Evolutionary conservation across 1,284 basidiomycete genomes (phyloP), one percentile per base, ranked within the genome.

Genomic region (Agroathelia rolfsii): DNA sequence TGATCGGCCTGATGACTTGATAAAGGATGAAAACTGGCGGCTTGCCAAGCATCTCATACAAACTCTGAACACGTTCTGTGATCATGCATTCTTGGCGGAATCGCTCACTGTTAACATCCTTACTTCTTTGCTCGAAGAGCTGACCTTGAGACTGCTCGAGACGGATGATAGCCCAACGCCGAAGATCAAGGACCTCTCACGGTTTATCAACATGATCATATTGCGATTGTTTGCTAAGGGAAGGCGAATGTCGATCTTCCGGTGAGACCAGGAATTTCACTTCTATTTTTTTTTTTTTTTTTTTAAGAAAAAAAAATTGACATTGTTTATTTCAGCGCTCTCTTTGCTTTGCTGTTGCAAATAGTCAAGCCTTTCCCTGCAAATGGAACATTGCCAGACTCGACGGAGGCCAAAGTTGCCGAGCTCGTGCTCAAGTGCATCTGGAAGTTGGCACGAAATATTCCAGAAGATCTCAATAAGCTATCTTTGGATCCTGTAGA

Each of bases 171-270:
- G 76, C 41, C 56, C 59, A 13, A 64, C 80, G 34, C 72, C 68
- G 49, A 76, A 83, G 46, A 70, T 89, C 37, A 85, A 90, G 55
- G 84, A 95, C 55, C 53, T 95, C 44, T 92, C 92, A 13, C 79
- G 89, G 38, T 96, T 95, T 56, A 89, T 98, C 58, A 98, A 98
- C 58, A 94, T 96, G 80, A 93, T 98, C 38, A 85, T 98, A 38
- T 67, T 98, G 34, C 79, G 93, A 18, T 59, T 94, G 33, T 94
- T 99, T 58, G 84, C 89, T 20, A 92, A 90, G 10, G 86, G 87
- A 19, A 72, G 90, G 44, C 72, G 87, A 39, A 92, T 94, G 69
- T 78, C 87, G 0, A 84, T 97, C 31, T 95, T 96, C 62, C 74
- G 86, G 83, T 90, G 44, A 48, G 78, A 54, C 16, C 23, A n/a